These are phyloP conservation scores for Zopfochytrium polystomum DNA, from an alignment of 371 early-diverging fungal species.

Conservation along the genomic window DNA sequence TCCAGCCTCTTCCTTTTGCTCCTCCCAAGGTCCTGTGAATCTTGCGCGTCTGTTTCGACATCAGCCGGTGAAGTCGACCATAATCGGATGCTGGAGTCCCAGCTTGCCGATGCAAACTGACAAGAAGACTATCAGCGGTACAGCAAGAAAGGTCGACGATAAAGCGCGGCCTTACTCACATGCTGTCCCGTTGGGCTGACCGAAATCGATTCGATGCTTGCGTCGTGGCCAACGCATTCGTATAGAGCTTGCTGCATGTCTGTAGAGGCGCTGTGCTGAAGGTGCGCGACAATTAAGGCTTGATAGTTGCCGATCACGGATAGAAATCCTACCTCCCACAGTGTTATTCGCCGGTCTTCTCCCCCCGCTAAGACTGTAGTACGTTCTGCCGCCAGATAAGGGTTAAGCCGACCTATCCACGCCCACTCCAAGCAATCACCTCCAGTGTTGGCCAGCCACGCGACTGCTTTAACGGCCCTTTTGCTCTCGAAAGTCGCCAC, in stretches of 20 bases:
- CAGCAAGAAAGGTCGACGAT: neutral
- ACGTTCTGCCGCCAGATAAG: no score
- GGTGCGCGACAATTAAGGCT: no score
- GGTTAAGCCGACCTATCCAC: no score
- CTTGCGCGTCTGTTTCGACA: slow-evolving; percentile 53
- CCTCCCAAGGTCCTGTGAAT: slow-evolving; percentile 45
- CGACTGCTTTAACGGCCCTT: slow-evolving; percentile 70
- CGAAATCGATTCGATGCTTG: slow-evolving; percentile 47
- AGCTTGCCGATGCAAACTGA: slow-evolving; percentile 77
- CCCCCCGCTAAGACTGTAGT: slow-evolving; percentile 32
- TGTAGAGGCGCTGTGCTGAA: slow-evolving; percentile 11
- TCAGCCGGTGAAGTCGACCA: slow-evolving; percentile 67
- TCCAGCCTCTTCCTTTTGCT: slow-evolving; percentile 17
- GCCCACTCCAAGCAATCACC: no score
- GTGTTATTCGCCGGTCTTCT: slow-evolving; percentile 27
- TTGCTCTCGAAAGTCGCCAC: slow-evolving; percentile 61
- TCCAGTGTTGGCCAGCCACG: slow-evolving; percentile 49
- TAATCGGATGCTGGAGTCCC: slow-evolving; percentile 73
- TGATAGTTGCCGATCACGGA: no score
- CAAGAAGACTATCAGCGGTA: neutral
- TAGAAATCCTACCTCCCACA: slow-evolving; percentile 36
- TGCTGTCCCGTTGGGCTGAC: slow-evolving; percentile 13
- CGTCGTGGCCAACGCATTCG: slow-evolving; percentile 80
- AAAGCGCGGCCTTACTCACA: slow-evolving; percentile 13
- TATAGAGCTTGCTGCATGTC: slow-evolving; percentile 43